A percentile compares a stretch with the other conserved stretches of the same genome.
Conservation (phyloP, 306 rosid genomes). For the Rosa persica region DNA sequence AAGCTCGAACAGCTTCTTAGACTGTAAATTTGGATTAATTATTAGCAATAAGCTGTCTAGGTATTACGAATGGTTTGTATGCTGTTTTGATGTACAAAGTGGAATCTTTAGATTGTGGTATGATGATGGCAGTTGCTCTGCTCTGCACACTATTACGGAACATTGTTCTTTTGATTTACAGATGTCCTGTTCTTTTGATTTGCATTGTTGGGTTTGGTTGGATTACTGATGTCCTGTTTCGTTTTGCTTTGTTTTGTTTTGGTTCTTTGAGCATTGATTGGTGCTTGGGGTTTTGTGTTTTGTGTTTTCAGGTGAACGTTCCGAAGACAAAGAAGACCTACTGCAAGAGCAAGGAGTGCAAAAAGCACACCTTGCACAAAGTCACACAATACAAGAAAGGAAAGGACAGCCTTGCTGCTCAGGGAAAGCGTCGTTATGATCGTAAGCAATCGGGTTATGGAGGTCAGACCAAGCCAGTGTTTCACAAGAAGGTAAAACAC, state of each 20-base stretch:
- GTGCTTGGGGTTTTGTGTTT: neutral
- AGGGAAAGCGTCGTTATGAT: slow-evolving; percentile 53
- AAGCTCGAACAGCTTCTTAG: neutral
- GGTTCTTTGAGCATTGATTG: neutral
- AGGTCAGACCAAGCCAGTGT: slow-evolving; percentile 49
- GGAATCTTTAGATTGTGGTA: neutral
- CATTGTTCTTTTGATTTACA: too few species aligned
- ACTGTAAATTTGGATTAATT: neutral
- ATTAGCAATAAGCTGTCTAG: neutral
- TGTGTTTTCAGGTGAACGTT: slow-evolving; percentile 35
- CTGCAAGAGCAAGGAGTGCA: slow-evolving; percentile 49
- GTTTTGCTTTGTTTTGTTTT: neutral
- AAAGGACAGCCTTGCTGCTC: slow-evolving; percentile 50
- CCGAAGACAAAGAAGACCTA: slow-evolving; percentile 46
- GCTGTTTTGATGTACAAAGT: neutral
- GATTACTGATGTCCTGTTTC: neutral
- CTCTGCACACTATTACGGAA: too few species aligned
- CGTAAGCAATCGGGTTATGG: slow-evolving; percentile 55
- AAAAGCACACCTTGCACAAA: slow-evolving; percentile 56
- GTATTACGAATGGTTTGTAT: neutral
- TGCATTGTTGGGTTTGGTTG: too few species aligned
- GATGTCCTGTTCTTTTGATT: neutral
- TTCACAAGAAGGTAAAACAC: slow-evolving; percentile 41
- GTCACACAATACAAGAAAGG: slow-evolving; percentile 54
- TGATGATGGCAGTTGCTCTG: too few species aligned